Evolutionary conservation across 1,284 basidiomycete species (phyloP), one percentile per base, ranked within the genome.

Genomic region (Gomphus bonarii): DNA sequence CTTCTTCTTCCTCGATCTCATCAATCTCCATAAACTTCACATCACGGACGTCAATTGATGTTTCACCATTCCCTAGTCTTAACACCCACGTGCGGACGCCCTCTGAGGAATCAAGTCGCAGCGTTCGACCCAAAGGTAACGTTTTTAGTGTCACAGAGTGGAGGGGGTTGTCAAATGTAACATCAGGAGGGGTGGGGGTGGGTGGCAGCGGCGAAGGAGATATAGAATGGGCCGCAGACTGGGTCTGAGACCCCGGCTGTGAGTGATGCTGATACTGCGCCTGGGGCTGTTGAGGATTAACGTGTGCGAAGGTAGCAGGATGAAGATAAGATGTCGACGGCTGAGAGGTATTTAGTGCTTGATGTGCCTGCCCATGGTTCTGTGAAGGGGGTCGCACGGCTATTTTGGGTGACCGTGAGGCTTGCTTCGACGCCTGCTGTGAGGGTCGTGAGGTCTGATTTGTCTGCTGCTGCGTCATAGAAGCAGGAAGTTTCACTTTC

Each of bases 61-160:
- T 73, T 65, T 88, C 84, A 7, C 73, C 73, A 3, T 71, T 70
- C 14, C 71, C 70, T 35, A 89, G 71, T 49, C 80, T 74, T 67
- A 87, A 68, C 2, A 79, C 78, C 85, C 85, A 88, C 48, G 70
- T 77, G 66, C 76, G 79, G 43, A 87, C 85, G 16, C 84, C 82
- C 55, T 85, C 81, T 46, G 72, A 72, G 59, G 79, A 69, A 63
- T 86, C 79, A 42, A 62, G 43, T 35, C 70, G 70, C 36, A 88
- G 68, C 20, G 72, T 70, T 46, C 87, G 75, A 28, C 79, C 81
- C 14, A 72, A 70, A 4, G 84, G 84, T 48, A 79, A 71, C n/a
- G 81, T 75, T 43, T 70, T 72, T 49, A 88, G 61, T 28, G 69
- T 70, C 25, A 84, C 72, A 35, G 72, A 74, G 60, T 75, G 76